phyloP scores from a whole-genome alignment of 495 filamentous ascomycete genomes.

The Penicillium verhagenii region DNA sequence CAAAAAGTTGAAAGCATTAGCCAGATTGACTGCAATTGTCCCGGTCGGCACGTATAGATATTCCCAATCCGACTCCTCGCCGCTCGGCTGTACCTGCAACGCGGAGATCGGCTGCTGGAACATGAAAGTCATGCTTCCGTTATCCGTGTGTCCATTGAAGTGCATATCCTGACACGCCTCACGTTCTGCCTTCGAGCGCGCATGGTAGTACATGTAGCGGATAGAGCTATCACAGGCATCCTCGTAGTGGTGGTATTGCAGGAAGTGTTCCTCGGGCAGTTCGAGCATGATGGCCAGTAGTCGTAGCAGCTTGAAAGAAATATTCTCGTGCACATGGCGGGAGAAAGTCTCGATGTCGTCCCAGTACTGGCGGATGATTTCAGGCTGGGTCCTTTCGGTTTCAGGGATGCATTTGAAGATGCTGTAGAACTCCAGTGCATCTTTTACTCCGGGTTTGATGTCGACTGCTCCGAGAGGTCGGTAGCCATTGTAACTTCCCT shows the following conservation, averaged over 20 bases:
- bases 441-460: conserved; percentile 32
- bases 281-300: conserved; percentile 53
- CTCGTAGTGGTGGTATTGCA: conserved; percentile 49
- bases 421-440: conserved; percentile 57
- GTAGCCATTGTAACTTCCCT: conserved; percentile 46
- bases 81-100: conserved; percentile 45
- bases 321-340: conserved; percentile 45
- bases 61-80: conserved; percentile 21
- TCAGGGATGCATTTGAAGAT: conserved; percentile 51
- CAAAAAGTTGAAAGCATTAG: conserved; percentile 42
- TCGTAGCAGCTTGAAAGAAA: conserved; percentile 44
- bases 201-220: conserved; percentile 55
- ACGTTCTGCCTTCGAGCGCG: conserved; percentile 44
- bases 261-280: conserved; percentile 51
- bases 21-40: conserved; percentile 46
- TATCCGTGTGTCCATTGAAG: conserved; percentile 53
- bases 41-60: conserved; percentile 22
- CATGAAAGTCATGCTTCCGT: conserved; percentile 50
- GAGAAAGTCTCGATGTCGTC: conserved; percentile 50
- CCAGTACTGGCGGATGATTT: conserved; percentile 36
- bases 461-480: conserved; percentile 26
- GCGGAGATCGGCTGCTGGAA: conserved; percentile 58
- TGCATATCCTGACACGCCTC: conserved; percentile 39
- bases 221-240: conserved; percentile 45
- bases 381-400: conserved; percentile 43